Conservation (phyloP, 2,329 filamentous ascomycete genomes). For the Xylaria sp. region DNA sequence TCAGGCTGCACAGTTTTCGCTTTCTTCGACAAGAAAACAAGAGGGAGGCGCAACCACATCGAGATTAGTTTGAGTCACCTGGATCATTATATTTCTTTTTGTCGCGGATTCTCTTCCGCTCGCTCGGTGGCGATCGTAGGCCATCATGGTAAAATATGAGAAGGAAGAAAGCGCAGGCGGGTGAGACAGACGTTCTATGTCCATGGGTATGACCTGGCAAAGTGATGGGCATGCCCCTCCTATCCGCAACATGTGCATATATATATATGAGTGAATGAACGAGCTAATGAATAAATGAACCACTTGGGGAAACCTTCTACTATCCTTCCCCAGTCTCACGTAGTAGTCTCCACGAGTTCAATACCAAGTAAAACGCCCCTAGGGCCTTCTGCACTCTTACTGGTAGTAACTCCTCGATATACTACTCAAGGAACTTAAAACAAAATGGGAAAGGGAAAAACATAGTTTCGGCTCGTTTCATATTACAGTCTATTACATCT, state of each 20-base stretch:
- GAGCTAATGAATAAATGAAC: not conserved
- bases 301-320: not conserved
- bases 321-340: not conserved
- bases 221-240: not conserved
- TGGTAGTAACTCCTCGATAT: too few species aligned
- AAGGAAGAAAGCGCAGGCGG: not conserved
- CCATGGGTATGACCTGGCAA: not conserved
- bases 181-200: not conserved
- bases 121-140: not conserved
- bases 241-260: too few species aligned
- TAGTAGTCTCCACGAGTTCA: not conserved
- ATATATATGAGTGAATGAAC: not conserved
- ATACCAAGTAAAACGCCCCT: not conserved
- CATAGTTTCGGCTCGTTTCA: too few species aligned
- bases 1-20: too few species aligned
- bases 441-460: too few species aligned
- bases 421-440: too few species aligned
- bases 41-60: slow-evolving; percentile 20
- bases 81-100: slow-evolving; percentile 16
- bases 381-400: too few species aligned
- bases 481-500: too few species aligned
- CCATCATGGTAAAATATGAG: not conserved
- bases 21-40: too few species aligned
- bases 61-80: slow-evolving; percentile 7
- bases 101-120: slow-evolving; percentile 1